Conservation (phyloP, 2,329 filamentous ascomycete species). For the Elsinoe ampelina region DNA sequence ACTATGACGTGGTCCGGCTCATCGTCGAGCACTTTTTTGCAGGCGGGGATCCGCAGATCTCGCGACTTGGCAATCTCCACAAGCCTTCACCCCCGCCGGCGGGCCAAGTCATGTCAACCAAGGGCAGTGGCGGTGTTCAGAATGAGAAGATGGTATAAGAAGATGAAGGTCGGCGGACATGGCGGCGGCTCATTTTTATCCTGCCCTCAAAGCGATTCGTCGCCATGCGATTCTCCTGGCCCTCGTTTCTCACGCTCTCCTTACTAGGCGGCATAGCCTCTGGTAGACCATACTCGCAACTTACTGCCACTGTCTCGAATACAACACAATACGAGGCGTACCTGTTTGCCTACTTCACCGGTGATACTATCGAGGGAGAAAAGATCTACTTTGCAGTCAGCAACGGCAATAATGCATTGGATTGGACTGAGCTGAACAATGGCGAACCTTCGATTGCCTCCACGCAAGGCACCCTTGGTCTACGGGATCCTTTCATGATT, state of each 20-base stretch:
- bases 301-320: slow-evolving; percentile 8
- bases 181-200: not conserved
- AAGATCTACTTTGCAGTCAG: slow-evolving; percentile 46
- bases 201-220: not conserved
- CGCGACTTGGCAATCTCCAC: not conserved
- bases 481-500: slow-evolving; percentile 47
- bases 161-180: not conserved
- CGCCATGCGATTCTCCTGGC: slow-evolving; percentile 2
- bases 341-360: slow-evolving; percentile 45
- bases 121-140: not conserved
- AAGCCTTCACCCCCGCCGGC: not conserved
- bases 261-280: not conserved
- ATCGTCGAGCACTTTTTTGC: not conserved
- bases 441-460: slow-evolving; percentile 41
- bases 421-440: slow-evolving; percentile 43
- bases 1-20: not conserved
- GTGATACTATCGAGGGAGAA: slow-evolving; percentile 37
- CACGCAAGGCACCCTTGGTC: slow-evolving; percentile 38
- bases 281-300: not conserved
- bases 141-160: not conserved
- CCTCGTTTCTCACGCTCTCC: not conserved
- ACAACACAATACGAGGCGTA: slow-evolving; percentile 30
- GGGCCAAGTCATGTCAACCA: not conserved
- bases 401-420: slow-evolving; percentile 44
- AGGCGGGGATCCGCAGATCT: not conserved